Evolutionary conservation across 768 basidiomycete species (phyloP).

Genomic region (Tricholoma bakamatsutake): DNA sequence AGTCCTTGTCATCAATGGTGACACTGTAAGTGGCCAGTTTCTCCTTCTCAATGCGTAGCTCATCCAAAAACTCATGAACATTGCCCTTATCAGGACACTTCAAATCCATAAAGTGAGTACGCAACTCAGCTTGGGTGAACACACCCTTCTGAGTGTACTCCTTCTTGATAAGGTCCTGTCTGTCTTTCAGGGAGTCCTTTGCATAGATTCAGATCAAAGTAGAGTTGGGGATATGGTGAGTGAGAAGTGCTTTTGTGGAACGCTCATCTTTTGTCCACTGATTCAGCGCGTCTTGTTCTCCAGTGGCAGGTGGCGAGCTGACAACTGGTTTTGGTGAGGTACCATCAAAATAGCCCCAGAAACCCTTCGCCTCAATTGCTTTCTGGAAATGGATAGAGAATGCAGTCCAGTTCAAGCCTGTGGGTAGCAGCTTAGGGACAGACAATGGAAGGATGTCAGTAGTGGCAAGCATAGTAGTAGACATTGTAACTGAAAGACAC

Average conservation of each 20-base stretch:
- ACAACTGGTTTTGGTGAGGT: neutral
- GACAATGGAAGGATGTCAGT: neutral
- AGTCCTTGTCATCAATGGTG: neutral
- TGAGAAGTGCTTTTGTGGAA: neutral
- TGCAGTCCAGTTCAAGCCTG: neutral
- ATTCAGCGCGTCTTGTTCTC: neutral
- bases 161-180: neutral
- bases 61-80: no score
- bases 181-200: neutral
- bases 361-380: neutral
- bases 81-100: no score
- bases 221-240: neutral
- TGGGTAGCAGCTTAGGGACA: no score
- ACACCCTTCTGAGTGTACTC: neutral
- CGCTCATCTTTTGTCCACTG: neutral
- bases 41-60: no score
- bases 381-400: neutral
- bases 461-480: neutral
- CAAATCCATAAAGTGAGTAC: no score
- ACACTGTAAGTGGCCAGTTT: neutral
- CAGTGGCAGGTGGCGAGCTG: neutral
- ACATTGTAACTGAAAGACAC: neutral
- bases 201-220: neutral
- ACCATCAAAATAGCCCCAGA: neutral
- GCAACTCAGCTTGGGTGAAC: no score